Percentiles rank a stretch among this genome's conserved stretches.
phyloP scores from a whole-genome alignment of 192 early-diverging fungal species.

The Coemansia sp. region DNA sequence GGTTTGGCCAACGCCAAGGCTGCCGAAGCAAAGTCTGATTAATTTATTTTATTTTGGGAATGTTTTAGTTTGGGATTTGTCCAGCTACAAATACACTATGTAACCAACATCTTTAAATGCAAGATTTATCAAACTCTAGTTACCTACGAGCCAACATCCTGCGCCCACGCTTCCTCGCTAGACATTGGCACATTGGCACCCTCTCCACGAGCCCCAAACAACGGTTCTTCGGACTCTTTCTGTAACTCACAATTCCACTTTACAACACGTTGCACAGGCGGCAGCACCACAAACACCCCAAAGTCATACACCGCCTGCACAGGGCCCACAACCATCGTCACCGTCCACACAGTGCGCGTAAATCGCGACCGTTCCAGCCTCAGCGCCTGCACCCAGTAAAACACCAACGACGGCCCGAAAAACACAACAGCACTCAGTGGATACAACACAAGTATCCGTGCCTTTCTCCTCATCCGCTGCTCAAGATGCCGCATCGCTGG shows the following conservation, averaged over 20 bases:
- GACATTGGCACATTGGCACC: constrained; percentile 17
- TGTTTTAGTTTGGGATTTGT: too few relatives aligned
- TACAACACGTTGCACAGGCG: constrained; percentile 42
- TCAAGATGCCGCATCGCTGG: constrained; percentile 42
- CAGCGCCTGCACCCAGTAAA: constrained; percentile 46
- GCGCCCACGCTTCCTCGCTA: constrained; percentile 29
- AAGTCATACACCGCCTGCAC: constrained; percentile 36
- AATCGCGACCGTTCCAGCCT: constrained; percentile 20
- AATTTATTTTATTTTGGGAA: not conserved
- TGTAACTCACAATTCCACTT: constrained; percentile 42
- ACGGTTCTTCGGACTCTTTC: constrained; percentile 23
- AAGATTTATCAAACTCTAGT: too few relatives aligned
- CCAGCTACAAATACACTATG: too few relatives aligned
- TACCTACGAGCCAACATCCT: constrained; percentile 5
- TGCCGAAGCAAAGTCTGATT: constrained; percentile 16
- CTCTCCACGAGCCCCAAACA: constrained; percentile 23
- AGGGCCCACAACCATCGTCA: constrained; percentile 20
- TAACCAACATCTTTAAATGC: too few relatives aligned
- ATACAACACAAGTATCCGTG: constrained; percentile 36
- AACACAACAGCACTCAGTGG: constrained; percentile 47
- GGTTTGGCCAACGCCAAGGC: not conserved
- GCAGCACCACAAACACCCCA: constrained; percentile 31
- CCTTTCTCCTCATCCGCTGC: constrained; percentile 45
- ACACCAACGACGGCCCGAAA: constrained; percentile 25
- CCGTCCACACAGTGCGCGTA: constrained; percentile 28